Evolutionary conservation across 352 stramenopile genomes (phyloP).

Genomic region (Bremia lactucae): DNA sequence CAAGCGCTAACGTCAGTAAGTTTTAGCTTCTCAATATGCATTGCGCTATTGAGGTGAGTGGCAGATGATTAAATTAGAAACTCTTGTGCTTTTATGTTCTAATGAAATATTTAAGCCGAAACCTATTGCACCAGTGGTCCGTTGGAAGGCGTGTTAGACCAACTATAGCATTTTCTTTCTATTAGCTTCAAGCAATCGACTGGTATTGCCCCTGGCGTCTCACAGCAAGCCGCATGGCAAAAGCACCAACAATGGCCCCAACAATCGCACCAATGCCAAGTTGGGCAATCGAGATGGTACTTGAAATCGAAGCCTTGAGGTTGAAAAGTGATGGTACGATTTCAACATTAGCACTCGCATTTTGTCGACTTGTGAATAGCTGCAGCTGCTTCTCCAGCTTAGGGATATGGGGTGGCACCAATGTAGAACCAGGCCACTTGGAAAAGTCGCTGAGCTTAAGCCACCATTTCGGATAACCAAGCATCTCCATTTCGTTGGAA

Average conservation of each 20-base stretch:
- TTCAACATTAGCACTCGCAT: conserved; percentile 4
- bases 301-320: conserved; percentile 2
- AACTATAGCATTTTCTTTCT: background rate
- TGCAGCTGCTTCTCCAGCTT: conserved; percentile 33
- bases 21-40: too few relatives aligned
- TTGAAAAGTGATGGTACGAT: conserved; percentile 1
- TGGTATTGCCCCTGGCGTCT: conserved; percentile 24
- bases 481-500: conserved; percentile 36
- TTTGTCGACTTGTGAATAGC: conserved; percentile 23
- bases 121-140: too few relatives aligned
- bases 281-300: conserved; percentile 11
- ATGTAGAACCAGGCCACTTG: conserved; percentile 54
- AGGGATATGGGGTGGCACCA: conserved; percentile 29
- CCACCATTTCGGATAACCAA: conserved; percentile 61
- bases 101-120: too few relatives aligned
- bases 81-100: too few relatives aligned
- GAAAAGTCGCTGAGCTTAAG: conserved; percentile 47
- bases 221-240: conserved; percentile 22
- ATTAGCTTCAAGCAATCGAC: conserved; percentile 15
- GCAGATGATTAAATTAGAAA: too few relatives aligned
- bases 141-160: too few relatives aligned
- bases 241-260: conserved; percentile 23
- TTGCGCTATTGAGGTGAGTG: too few relatives aligned
- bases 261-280: conserved; percentile 19
- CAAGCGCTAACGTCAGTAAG: conserved; percentile 7